Conservation (phyloP, 768 basidiomycete genomes). For the Dendrothele bispora region DNA sequence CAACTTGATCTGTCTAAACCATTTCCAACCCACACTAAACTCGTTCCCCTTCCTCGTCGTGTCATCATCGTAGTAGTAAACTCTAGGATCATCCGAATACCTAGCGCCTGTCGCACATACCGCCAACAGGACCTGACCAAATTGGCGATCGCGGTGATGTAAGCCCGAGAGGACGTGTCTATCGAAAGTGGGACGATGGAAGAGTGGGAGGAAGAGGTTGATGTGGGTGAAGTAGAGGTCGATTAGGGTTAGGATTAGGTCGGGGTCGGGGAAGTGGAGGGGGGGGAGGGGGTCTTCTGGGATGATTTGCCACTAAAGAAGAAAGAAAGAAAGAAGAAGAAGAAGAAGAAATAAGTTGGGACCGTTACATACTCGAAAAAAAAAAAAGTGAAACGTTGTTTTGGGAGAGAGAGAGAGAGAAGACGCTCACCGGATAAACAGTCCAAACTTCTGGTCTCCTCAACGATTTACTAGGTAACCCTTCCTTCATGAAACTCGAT, state of each 20-base stretch:
- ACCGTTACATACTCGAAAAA: neutral
- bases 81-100: conserved; percentile 52
- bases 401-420: conserved; percentile 3
- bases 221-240: conserved; percentile 45
- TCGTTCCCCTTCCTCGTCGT: conserved; percentile 27
- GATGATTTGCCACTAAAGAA: conserved; percentile 11
- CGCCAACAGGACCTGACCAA: conserved; percentile 45
- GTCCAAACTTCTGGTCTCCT: conserved; percentile 17
- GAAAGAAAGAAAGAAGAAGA: neutral
- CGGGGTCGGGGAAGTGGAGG: conserved; percentile 27
- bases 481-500: no score
- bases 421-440: conserved; percentile 25
- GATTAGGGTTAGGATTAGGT: conserved; percentile 41
- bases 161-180: conserved; percentile 31
- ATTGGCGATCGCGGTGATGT: conserved; percentile 36
- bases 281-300: conserved; percentile 12
- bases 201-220: conserved; percentile 42
- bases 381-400: neutral
- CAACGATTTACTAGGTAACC: no score
- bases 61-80: conserved; percentile 30
- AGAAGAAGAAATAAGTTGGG: no score
- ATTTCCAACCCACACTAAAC: conserved; percentile 59
- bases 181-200: conserved; percentile 53
- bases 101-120: conserved; percentile 50
- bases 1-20: conserved; percentile 60